These are phyloP conservation scores for Rubia peregrina DNA, from an alignment of 305 asterid genomes.

Conservation along the genomic window DNA sequence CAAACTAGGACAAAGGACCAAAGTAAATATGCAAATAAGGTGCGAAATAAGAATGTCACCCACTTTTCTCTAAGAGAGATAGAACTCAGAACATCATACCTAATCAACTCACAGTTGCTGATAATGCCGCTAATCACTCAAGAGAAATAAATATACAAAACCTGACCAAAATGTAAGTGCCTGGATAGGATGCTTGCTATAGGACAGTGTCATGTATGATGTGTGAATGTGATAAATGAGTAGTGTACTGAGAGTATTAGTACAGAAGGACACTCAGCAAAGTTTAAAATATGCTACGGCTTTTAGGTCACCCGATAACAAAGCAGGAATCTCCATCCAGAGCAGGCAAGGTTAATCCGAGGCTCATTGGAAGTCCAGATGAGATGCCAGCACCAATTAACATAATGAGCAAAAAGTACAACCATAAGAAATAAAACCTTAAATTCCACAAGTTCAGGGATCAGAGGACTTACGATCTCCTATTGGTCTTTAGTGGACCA, in stretches of 20 bases:
- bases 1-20: background rate
- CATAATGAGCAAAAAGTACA: background rate
- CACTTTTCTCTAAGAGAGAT: background rate
- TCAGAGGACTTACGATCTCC: slow-evolving; percentile 53
- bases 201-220: background rate
- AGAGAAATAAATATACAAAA: background rate
- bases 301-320: background rate
- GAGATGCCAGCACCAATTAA: slow-evolving; percentile 1
- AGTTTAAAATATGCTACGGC: background rate
- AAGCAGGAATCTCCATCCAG: background rate
- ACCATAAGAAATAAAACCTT: background rate
- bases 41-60: background rate
- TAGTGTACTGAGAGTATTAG: background rate
- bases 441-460: slow-evolving; percentile 11
- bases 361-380: background rate
- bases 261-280: background rate
- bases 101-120: background rate
- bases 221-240: background rate
- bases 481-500: slow-evolving; percentile 64
- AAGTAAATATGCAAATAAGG: background rate
- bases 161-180: background rate
- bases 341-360: background rate
- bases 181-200: slow-evolving; percentile 3
- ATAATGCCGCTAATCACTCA: background rate
- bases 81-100: background rate